phyloP scores from a whole-genome alignment of 2,329 filamentous ascomycete genomes.

The Calonectria pseudoreteaudii region DNA sequence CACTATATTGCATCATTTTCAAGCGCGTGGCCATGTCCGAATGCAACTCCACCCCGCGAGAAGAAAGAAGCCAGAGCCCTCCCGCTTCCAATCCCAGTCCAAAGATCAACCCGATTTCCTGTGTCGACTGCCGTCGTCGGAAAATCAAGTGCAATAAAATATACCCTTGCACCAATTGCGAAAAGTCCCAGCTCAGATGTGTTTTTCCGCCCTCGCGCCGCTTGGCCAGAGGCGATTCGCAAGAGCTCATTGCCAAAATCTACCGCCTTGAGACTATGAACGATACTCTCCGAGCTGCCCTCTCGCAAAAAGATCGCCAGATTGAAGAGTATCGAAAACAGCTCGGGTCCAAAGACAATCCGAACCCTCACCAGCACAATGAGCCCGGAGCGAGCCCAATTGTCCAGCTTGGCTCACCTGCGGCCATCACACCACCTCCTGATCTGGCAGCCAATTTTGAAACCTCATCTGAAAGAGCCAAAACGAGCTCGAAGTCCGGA shows the following conservation, averaged over 20 bases:
- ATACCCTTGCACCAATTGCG: background rate
- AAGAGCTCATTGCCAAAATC: background rate
- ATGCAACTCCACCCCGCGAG: background rate
- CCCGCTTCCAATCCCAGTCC: background rate
- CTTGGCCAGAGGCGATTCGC: background rate
- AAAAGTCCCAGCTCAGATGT: background rate
- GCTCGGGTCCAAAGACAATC: background rate
- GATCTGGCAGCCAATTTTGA: background rate
- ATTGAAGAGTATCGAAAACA: background rate
- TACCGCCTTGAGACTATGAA: background rate
- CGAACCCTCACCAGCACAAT: background rate
- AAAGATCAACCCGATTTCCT: background rate
- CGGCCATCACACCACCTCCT: background rate
- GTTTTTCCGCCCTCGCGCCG: background rate
- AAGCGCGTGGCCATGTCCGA: background rate
- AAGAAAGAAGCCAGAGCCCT: background rate
- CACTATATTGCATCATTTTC: background rate
- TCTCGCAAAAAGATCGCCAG: background rate
- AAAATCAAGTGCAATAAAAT: conserved; percentile 5
- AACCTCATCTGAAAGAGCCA: background rate
- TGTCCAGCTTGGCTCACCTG: background rate
- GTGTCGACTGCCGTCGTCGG: background rate
- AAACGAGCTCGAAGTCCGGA: background rate
- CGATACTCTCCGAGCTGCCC: background rate
- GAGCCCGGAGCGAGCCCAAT: background rate